Evolutionary conservation across 2,329 filamentous ascomycete genomes (phyloP).

Genomic region (Exserohilum rostratum): DNA sequence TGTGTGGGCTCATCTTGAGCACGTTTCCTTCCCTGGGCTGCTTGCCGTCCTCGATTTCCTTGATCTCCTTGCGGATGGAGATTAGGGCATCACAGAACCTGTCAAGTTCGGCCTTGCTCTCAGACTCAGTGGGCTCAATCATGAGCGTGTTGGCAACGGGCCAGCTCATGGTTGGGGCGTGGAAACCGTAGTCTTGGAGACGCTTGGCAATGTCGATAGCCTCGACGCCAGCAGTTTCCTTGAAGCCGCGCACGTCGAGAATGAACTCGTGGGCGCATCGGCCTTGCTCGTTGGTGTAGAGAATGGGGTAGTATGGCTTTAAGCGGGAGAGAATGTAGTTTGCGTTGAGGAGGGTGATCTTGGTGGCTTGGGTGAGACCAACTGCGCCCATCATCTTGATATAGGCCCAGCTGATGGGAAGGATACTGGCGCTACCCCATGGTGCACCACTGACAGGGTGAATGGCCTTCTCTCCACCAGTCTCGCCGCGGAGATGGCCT

Average conservation of each 20-base stretch:
- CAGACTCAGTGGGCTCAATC: constrained; percentile 96
- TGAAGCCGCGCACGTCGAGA: constrained; percentile 84
- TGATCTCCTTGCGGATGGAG: constrained; percentile 83
- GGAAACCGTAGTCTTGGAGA: constrained; percentile 96
- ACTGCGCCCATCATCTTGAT: constrained; percentile 89
- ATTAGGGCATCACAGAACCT: constrained; percentile 91
- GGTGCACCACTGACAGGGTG: constrained; percentile 80
- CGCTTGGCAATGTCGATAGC: constrained; percentile 96
- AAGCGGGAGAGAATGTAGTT: constrained; percentile 95
- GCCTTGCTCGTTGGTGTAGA: constrained; percentile 89
- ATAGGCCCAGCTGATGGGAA: constrained; percentile 94
- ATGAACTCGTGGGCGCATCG: constrained; percentile 98
- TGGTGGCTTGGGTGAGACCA: constrained; percentile 86
- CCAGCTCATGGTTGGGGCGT: constrained; percentile 97
- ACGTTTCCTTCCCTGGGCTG: constrained; percentile 79
- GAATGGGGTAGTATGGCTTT: constrained; percentile 81
- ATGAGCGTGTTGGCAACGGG: constrained; percentile 94
- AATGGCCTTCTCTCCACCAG: constrained; percentile 63
- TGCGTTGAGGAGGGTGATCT: constrained; percentile 91
- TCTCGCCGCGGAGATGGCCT: constrained; percentile 67
- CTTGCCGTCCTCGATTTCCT: constrained; percentile 78
- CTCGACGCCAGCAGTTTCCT: constrained; percentile 81
- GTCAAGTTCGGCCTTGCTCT: constrained; percentile 90
- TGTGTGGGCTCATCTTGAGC: constrained; percentile 87
- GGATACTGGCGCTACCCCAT: constrained; percentile 87